Evolutionary conservation across 2,329 filamentous ascomycete genomes (phyloP).

Genomic region (Lachnellula occidentalis): DNA sequence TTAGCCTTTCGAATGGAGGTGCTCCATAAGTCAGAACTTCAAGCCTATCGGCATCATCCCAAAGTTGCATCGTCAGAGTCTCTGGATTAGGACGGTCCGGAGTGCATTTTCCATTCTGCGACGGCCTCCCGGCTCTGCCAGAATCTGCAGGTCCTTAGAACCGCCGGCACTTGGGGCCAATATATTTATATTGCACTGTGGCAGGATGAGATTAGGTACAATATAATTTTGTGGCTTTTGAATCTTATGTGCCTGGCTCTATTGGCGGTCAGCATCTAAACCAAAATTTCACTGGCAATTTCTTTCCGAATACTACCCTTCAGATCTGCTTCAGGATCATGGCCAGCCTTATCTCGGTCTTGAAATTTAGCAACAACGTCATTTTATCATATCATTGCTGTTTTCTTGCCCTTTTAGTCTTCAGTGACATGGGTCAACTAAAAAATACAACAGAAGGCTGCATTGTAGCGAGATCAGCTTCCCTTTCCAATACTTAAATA

Average conservation of each 20-base stretch:
- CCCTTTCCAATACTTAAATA: background rate
- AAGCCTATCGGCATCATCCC: background rate
- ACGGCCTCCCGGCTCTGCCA: background rate
- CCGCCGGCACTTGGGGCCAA: slow-evolving; percentile 13
- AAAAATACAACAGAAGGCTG: background rate
- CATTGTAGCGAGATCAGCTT: background rate
- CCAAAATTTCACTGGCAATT: slow-evolving; percentile 4
- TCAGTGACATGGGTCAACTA: background rate
- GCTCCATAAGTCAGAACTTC: background rate
- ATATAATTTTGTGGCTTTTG: slow-evolving; percentile 10
- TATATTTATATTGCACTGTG: slow-evolving; percentile 12
- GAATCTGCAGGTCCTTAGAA: background rate
- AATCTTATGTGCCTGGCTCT: slow-evolving; percentile 10
- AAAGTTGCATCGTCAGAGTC: background rate
- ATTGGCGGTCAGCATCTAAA: slow-evolving; percentile 4
- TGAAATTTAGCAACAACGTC: slow-evolving; percentile 17
- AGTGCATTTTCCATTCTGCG: background rate
- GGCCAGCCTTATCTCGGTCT: background rate
- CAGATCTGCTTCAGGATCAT: slow-evolving; percentile 6
- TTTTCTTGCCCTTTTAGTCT: background rate
- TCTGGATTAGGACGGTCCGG: background rate
- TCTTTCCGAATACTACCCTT: slow-evolving; percentile 12
- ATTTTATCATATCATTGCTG: background rate
- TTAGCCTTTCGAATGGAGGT: background rate
- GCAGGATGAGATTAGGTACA: slow-evolving; percentile 15